phyloP scores from a whole-genome alignment of 2,329 filamentous ascomycete species.

The Sclerotinia subarctica region DNA sequence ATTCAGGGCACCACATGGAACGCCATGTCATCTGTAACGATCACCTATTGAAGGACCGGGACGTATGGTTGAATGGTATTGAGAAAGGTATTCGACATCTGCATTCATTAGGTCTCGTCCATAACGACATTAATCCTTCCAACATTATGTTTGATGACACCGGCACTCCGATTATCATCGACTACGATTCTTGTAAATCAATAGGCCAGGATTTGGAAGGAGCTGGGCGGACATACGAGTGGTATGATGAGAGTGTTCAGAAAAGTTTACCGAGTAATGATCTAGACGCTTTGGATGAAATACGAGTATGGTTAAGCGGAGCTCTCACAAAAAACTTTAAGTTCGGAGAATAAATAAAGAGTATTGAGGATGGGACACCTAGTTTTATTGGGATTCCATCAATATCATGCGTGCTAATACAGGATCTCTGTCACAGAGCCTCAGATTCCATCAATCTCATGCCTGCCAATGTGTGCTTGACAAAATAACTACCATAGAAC shows the following conservation, averaged over 20 bases:
- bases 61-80: slow-evolving; percentile 26
- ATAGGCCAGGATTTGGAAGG: background rate
- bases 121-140: slow-evolving; percentile 38
- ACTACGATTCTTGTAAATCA: slow-evolving; percentile 36
- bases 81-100: slow-evolving; percentile 36
- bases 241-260: background rate
- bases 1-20: slow-evolving; percentile 28
- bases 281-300: background rate
- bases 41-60: slow-evolving; percentile 23
- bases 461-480: too few species aligned
- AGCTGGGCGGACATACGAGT: background rate
- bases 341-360: too few species aligned
- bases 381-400: too few species aligned
- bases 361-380: too few species aligned
- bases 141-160: slow-evolving; percentile 38
- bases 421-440: too few species aligned
- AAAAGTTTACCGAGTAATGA: background rate
- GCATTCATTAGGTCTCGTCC: slow-evolving; percentile 34
- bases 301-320: background rate
- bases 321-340: too few species aligned
- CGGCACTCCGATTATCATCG: slow-evolving; percentile 32
- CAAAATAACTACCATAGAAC: too few species aligned
- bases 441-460: too few species aligned
- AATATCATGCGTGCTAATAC: too few species aligned
- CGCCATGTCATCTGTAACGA: slow-evolving; percentile 22